Conservation (phyloP, 2,329 filamentous ascomycete genomes). For the Microdochium trichocladiopsis region DNA sequence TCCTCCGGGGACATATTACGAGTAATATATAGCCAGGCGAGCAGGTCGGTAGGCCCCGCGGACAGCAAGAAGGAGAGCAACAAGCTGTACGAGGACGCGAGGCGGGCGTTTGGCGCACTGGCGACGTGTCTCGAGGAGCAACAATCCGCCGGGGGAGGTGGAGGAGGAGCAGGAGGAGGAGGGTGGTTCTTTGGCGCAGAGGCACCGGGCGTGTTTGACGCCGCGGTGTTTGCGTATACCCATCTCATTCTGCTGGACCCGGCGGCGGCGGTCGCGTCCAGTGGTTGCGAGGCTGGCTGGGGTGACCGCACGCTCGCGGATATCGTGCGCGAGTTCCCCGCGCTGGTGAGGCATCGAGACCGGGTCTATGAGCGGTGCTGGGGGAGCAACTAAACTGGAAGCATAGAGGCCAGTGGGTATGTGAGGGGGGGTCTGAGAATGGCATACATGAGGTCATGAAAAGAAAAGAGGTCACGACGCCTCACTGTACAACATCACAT, state of each 20-base stretch:
- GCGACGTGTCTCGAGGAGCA: constrained; percentile 27
- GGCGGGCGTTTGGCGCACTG: constrained; percentile 38
- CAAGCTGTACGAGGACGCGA: constrained; percentile 22
- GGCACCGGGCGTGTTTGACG: constrained; percentile 72
- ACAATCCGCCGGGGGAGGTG: constrained; percentile 7
- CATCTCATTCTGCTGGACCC: constrained; percentile 55
- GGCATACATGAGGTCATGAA: background rate
- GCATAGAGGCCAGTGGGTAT: background rate
- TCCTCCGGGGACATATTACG: constrained; percentile 1
- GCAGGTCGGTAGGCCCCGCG: constrained; percentile 2
- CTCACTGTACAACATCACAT: too few relatives aligned
- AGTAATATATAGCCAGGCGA: constrained; percentile 3
- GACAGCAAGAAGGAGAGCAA: constrained; percentile 2
- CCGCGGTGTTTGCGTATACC: constrained; percentile 83
- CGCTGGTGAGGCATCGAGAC: constrained; percentile 59
- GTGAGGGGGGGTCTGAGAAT: background rate
- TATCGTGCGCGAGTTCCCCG: constrained; percentile 47
- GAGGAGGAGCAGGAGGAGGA: too few relatives aligned
- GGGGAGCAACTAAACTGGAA: constrained; percentile 4
- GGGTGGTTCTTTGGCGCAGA: constrained; percentile 42
- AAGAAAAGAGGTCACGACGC: too few relatives aligned
- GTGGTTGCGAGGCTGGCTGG: constrained; percentile 55
- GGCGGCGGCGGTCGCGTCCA: background rate
- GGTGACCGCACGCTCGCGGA: constrained; percentile 51
- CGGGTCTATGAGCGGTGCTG: constrained; percentile 48